A percentile compares a stretch with the other conserved stretches of the same genome.
These are phyloP conservation scores for Solanum infundibuliforme DNA, from an alignment of 257 asterid species.

Conservation along the genomic window DNA sequence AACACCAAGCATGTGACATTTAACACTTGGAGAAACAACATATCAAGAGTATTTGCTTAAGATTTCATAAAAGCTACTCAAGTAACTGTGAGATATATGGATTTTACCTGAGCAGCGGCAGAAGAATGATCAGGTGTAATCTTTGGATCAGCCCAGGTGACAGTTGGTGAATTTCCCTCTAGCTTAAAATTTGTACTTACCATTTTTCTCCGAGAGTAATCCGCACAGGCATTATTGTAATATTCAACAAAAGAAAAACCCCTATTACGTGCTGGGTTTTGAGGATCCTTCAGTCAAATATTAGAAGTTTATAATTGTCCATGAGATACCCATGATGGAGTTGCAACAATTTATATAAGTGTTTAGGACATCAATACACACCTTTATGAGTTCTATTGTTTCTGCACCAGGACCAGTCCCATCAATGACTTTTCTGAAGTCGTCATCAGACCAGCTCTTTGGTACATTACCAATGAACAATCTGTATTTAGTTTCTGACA, in stretches of 20 bases:
- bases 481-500: slow-evolving; percentile 82
- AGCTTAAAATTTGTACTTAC: slow-evolving; percentile 54
- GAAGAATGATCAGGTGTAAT: slow-evolving; percentile 70
- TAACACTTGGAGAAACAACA: background rate
- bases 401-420: slow-evolving; percentile 91
- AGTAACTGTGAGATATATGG: background rate
- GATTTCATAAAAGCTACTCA: background rate
- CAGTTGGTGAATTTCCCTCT: slow-evolving; percentile 76
- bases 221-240: slow-evolving; percentile 96
- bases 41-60: background rate
- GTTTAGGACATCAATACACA: slow-evolving; percentile 3
- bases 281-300: slow-evolving; percentile 67
- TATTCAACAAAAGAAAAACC: slow-evolving; percentile 96
- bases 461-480: slow-evolving; percentile 88
- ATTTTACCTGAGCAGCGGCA: slow-evolving; percentile 70
- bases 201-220: slow-evolving; percentile 75
- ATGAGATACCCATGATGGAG: background rate
- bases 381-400: slow-evolving; percentile 87
- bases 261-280: slow-evolving; percentile 69
- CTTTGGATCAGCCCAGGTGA: slow-evolving; percentile 97
- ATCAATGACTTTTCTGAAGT: slow-evolving; percentile 57
- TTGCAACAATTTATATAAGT: background rate
- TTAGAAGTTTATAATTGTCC: slow-evolving; percentile 1
- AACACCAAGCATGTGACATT: background rate
- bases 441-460: slow-evolving; percentile 72